Evolutionary conservation across 805 yeast genomes (phyloP).

Genomic region (Metschnikowia corniflorae): DNA sequence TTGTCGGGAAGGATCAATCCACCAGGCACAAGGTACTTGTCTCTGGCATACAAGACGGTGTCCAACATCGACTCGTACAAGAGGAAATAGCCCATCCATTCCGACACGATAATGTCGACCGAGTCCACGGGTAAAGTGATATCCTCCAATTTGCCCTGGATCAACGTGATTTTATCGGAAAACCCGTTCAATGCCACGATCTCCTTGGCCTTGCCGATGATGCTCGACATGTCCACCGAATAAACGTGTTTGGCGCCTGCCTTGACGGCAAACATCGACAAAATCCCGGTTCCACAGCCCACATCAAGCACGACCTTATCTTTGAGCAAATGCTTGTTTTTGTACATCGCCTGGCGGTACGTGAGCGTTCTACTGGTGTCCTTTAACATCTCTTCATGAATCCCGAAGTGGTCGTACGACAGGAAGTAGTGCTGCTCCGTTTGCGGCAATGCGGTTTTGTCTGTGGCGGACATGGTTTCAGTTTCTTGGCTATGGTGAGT

Average conservation of each 20-base stretch:
- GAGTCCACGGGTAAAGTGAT: conserved; percentile 76
- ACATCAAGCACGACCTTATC: conserved; percentile 94
- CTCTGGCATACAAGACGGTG: conserved; percentile 92
- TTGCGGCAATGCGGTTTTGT: conserved; percentile 58
- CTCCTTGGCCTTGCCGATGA: conserved; percentile 93
- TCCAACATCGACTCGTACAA: conserved; percentile 97
- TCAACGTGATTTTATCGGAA: conserved; percentile 76
- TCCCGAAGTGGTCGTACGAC: conserved; percentile 95
- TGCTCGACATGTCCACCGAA: conserved; percentile 96
- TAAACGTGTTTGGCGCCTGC: conserved; percentile 99
- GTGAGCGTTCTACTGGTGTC: conserved; percentile 90
- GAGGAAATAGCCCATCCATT: conserved; percentile 99
- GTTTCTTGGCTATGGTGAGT: no score
- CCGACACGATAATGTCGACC: conserved; percentile 93
- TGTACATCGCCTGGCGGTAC: conserved; percentile 87
- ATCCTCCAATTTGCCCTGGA: conserved; percentile 94
- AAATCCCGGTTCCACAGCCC: conserved; percentile 98
- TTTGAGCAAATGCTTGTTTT: conserved; percentile 83
- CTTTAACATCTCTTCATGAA: conserved; percentile 98
- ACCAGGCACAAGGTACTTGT: conserved; percentile 72
- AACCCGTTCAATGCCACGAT: conserved; percentile 83
- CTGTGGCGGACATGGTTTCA: conserved; percentile 54
- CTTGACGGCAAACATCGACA: conserved; percentile 96
- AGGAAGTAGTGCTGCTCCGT: conserved; percentile 91
- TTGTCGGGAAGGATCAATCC: conserved; percentile 95